phyloP scores from a whole-genome alignment of 2,329 filamentous ascomycete species.

The Aspergillus hortae region DNA sequence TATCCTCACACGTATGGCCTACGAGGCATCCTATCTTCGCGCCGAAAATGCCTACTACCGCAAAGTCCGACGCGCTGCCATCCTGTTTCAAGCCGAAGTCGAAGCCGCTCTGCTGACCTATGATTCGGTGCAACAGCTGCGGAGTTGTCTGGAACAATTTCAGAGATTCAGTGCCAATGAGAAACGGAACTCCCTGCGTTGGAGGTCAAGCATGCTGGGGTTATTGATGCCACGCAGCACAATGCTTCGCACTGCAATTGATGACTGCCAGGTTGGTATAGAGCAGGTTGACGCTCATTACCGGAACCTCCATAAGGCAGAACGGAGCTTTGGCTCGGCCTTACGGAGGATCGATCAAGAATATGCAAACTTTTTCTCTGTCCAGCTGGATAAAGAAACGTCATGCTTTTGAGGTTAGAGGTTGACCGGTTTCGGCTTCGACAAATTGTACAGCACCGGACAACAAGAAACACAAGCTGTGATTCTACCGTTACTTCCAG shows the following conservation, averaged over 20 bases:
- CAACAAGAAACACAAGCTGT: no score
- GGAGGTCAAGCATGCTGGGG: not conserved
- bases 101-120: not conserved
- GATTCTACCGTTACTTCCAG: no score
- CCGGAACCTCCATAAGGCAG: not conserved
- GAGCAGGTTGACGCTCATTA: not conserved
- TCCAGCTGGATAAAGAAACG: not conserved
- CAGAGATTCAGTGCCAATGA: not conserved
- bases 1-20: not conserved
- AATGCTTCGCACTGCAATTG: not conserved
- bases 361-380: not conserved
- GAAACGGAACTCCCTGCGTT: not conserved
- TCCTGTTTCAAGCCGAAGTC: not conserved
- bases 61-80: conserved; percentile 2
- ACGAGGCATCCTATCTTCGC: conserved; percentile 3
- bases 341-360: not conserved
- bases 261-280: not conserved
- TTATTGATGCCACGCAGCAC: not conserved
- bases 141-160: not conserved
- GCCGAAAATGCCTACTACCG: conserved; percentile 6
- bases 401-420: not conserved
- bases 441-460: not conserved
- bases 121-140: not conserved
- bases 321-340: not conserved
- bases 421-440: not conserved